phyloP scores from a whole-genome alignment of 768 basidiomycete genomes.

The Calocybe gangraenosa region DNA sequence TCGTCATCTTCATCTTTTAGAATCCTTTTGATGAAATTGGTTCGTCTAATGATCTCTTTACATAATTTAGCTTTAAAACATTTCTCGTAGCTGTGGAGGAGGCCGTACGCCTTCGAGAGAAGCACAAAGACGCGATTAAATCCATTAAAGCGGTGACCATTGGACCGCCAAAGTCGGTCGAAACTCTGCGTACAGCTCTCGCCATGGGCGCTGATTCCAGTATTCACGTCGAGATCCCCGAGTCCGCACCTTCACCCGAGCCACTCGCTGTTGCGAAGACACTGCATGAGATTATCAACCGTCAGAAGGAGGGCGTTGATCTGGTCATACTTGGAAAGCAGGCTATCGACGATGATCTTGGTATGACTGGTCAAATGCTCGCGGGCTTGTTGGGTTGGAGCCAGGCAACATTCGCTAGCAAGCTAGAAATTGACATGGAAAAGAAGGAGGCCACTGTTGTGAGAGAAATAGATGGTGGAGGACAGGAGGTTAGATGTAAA shows the following conservation, averaged over 20 bases:
- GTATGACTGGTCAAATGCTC: conserved; percentile 96
- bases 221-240: conserved; percentile 85
- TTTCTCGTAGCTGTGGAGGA: conserved; percentile 82
- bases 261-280: conserved; percentile 90
- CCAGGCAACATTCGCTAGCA: conserved; percentile 94
- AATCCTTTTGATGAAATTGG: conserved; percentile 99
- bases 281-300: conserved; percentile 69
- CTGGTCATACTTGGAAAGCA: conserved; percentile 97
- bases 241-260: conserved; percentile 70
- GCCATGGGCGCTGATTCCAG: conserved; percentile 97
- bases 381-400: conserved; percentile 90
- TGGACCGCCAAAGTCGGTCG: conserved; percentile 84
- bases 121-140: conserved; percentile 68
- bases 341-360: conserved; percentile 95
- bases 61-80: neutral
- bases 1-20: conserved; percentile 36
- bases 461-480: conserved; percentile 93
- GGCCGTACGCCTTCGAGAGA: conserved; percentile 90
- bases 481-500: conserved; percentile 74
- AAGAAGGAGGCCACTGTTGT: conserved; percentile 68
- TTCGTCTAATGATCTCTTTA: conserved; percentile 27
- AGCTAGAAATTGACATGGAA: conserved; percentile 64
- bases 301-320: conserved; percentile 59
- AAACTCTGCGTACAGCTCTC: conserved; percentile 91
- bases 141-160: conserved; percentile 93